Evolutionary conservation across 352 stramenopile genomes (phyloP).

Genomic region (Phytophthora tentaculata): DNA sequence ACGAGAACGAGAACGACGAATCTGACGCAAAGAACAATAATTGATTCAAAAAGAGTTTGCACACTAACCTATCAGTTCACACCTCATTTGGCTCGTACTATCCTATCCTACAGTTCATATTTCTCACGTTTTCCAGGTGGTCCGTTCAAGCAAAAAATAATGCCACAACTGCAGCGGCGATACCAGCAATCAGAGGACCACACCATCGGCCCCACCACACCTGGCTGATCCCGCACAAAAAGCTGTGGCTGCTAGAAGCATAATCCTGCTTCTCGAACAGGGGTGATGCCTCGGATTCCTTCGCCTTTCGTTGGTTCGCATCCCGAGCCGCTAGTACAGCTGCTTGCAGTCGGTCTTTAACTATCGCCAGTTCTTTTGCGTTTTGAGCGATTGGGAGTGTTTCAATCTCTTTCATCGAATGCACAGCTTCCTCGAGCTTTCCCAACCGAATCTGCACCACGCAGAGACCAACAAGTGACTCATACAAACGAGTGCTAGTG

Average conservation of each 20-base stretch:
- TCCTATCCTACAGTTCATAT: conserved; percentile 38
- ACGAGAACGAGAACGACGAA: conserved; percentile 28
- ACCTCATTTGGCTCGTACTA: conserved; percentile 11
- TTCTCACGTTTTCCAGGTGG: neutral
- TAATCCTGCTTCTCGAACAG: conserved; percentile 16
- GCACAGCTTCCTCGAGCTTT: conserved; percentile 35
- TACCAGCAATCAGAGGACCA: conserved; percentile 24
- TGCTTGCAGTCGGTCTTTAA: conserved; percentile 48
- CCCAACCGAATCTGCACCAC: conserved; percentile 60
- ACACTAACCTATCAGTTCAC: conserved; percentile 5
- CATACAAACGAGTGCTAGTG: conserved; percentile 40
- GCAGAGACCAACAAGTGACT: conserved; percentile 61
- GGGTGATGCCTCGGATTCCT: conserved; percentile 9
- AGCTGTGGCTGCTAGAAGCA: conserved; percentile 1
- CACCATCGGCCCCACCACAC: conserved; percentile 32
- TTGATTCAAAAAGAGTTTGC: conserved; percentile 20
- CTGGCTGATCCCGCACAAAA: conserved; percentile 15
- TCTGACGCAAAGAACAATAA: conserved; percentile 29
- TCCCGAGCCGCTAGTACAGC: conserved; percentile 7
- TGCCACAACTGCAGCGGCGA: conserved; percentile 16
- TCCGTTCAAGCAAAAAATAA: conserved; percentile 25
- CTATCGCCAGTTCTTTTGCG: conserved; percentile 45
- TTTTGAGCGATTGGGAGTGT: conserved; percentile 33
- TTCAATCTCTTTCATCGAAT: conserved; percentile 56
- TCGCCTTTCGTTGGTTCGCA: conserved; percentile 8